A percentile compares a stretch with the other conserved stretches of the same genome.
These are phyloP conservation scores for Phytophthora sojae DNA, from an alignment of 352 stramenopile genomes.

Conservation along the genomic window DNA sequence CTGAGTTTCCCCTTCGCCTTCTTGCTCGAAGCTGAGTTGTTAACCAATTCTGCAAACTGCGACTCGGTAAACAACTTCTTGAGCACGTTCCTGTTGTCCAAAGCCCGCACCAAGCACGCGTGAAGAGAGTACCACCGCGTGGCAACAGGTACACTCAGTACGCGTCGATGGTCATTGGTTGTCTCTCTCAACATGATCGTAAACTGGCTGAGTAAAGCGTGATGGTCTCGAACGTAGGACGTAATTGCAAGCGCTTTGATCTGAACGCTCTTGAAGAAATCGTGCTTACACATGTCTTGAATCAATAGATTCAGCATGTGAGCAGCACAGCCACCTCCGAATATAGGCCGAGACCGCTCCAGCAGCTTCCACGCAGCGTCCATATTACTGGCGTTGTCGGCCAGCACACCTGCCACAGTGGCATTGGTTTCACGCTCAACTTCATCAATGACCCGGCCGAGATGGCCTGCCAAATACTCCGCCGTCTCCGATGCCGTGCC, in stretches of 20 bases:
- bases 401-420: conserved; percentile 8
- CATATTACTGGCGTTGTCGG: conserved; percentile 18
- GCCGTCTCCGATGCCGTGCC: conserved; percentile 3
- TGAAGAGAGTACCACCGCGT: conserved; percentile 17
- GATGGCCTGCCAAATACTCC: conserved; percentile 11
- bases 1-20: not conserved
- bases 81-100: conserved; percentile 9
- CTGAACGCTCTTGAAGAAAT: conserved; percentile 9
- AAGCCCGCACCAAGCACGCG: conserved; percentile 6
- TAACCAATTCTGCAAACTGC: conserved; percentile 6
- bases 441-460: conserved; percentile 21
- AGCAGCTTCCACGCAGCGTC: conserved; percentile 3
- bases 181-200: not conserved
- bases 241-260: conserved; percentile 13
- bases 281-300: conserved; percentile 8
- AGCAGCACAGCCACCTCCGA: conserved; percentile 10
- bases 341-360: conserved; percentile 11
- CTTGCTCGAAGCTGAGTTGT: not conserved
- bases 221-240: conserved; percentile 15
- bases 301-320: conserved; percentile 22
- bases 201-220: conserved; percentile 13
- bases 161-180: not conserved
- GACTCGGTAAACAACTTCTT: conserved; percentile 9
- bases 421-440: conserved; percentile 3
- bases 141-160: conserved; percentile 5